These are phyloP conservation scores for Wallacemonas collosoma DNA, from an alignment of 208 protist species.

Conservation along the genomic window DNA sequence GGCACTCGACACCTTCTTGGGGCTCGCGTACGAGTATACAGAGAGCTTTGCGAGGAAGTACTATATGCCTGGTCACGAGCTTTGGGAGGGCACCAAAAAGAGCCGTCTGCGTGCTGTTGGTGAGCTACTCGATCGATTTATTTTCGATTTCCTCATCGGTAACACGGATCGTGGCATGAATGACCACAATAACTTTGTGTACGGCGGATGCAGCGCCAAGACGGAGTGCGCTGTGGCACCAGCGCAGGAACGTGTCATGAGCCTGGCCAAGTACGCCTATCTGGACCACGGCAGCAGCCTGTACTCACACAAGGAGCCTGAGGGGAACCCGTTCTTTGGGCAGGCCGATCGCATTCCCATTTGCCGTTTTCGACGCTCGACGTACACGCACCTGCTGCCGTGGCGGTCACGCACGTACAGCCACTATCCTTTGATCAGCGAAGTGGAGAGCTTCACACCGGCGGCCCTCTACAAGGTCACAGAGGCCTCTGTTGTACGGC, in stretches of 20 bases:
- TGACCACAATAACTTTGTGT: constrained; percentile 90
- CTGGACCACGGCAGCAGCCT: constrained; percentile 85
- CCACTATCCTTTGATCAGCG: constrained; percentile 38
- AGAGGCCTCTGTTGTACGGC: constrained; percentile 43
- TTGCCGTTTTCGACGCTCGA: constrained; percentile 73
- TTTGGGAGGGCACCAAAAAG: constrained; percentile 51
- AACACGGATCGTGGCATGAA: constrained; percentile 85
- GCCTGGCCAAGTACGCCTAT: constrained; percentile 79
- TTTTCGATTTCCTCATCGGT: constrained; percentile 87
- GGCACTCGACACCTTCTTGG: constrained; percentile 67
- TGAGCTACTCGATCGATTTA: constrained; percentile 74
- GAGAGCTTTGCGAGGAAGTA: constrained; percentile 64
- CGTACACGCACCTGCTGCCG: constrained; percentile 42
- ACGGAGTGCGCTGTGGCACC: constrained; percentile 38
- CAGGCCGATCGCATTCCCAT: constrained; percentile 47
- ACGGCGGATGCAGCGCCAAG: constrained; percentile 71
- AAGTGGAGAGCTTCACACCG: constrained; percentile 36
- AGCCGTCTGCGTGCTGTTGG: constrained; percentile 66
- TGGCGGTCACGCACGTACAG: constrained; percentile 21
- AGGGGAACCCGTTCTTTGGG: constrained; percentile 67
- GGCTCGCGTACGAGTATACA: constrained; percentile 63
- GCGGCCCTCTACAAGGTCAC: constrained; percentile 52
- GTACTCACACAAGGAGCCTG: constrained; percentile 78
- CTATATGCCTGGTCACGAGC: constrained; percentile 58
- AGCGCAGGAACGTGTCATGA: constrained; percentile 10